Evolutionary conservation across 345 rosid species (phyloP).

Genomic region (Lepidium sativum): DNA sequence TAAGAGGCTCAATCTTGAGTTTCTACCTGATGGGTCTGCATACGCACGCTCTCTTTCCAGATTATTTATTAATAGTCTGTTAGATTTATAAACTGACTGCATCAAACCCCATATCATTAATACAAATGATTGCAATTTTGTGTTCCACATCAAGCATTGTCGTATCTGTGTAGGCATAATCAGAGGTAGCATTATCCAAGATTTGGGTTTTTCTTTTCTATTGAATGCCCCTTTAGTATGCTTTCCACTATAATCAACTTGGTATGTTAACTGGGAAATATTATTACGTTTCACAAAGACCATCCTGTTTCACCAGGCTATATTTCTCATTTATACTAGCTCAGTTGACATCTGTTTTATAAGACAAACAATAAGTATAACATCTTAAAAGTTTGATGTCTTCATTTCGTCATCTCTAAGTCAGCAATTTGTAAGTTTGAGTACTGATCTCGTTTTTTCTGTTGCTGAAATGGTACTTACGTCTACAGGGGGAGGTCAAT

Average conservation of each 20-base stretch:
- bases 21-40: not conserved
- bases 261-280: not conserved
- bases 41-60: not conserved
- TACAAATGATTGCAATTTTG: slow-evolving; percentile 1
- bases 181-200: not conserved
- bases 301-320: not conserved
- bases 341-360: not conserved
- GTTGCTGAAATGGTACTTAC: slow-evolving; percentile 19
- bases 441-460: not conserved
- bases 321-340: not conserved
- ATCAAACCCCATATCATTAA: not conserved
- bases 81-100: not conserved
- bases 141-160: not conserved
- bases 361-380: not conserved
- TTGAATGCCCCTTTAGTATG: not conserved
- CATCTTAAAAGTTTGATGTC: not conserved
- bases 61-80: not conserved
- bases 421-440: not conserved
- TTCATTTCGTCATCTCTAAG: not conserved
- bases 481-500: slow-evolving; percentile 82
- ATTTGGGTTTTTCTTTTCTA: not conserved
- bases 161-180: not conserved
- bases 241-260: not conserved
- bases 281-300: not conserved
- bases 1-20: not conserved